These are phyloP conservation scores for Delphinella strobiligena DNA, from an alignment of 2,329 filamentous ascomycete genomes.

Conservation along the genomic window DNA sequence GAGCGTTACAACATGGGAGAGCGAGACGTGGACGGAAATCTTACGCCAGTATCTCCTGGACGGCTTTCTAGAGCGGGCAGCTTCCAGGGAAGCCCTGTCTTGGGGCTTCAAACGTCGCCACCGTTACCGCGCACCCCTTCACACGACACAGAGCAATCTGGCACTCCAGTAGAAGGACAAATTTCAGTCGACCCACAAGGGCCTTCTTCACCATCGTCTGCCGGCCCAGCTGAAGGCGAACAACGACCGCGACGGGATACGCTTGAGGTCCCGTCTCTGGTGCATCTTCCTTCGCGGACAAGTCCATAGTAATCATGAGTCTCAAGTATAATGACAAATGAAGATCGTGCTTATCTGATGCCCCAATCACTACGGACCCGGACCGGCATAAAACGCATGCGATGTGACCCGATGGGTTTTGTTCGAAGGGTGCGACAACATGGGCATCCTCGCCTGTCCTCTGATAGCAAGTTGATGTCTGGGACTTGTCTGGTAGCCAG, in stretches of 20 bases:
- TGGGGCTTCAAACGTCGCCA: slow-evolving; percentile 12
- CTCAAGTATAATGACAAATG: no score
- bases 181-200: slow-evolving; percentile 9
- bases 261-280: slow-evolving; percentile 13
- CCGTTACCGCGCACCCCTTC: slow-evolving; percentile 1
- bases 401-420: no score
- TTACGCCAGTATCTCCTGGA: slow-evolving; percentile 16
- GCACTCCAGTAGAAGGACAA: slow-evolving; percentile 10
- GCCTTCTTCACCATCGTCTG: not conserved
- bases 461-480: no score
- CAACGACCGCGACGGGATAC: slow-evolving; percentile 11
- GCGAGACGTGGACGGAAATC: slow-evolving; percentile 22
- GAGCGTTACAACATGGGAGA: slow-evolving; percentile 26
- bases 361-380: no score
- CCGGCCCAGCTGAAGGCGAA: slow-evolving; percentile 1
- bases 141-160: slow-evolving; percentile 7
- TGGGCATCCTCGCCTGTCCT: no score
- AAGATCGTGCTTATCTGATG: no score
- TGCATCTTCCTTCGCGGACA: not conserved
- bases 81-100: slow-evolving; percentile 23
- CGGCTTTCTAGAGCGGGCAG: slow-evolving; percentile 28
- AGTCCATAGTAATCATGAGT: not conserved
- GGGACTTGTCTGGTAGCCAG: no score
- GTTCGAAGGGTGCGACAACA: no score
- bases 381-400: no score